Evolutionary conservation across 805 yeast species (phyloP), one percentile per base, ranked within the genome.

Genomic region (Spathaspora girioi): DNA sequence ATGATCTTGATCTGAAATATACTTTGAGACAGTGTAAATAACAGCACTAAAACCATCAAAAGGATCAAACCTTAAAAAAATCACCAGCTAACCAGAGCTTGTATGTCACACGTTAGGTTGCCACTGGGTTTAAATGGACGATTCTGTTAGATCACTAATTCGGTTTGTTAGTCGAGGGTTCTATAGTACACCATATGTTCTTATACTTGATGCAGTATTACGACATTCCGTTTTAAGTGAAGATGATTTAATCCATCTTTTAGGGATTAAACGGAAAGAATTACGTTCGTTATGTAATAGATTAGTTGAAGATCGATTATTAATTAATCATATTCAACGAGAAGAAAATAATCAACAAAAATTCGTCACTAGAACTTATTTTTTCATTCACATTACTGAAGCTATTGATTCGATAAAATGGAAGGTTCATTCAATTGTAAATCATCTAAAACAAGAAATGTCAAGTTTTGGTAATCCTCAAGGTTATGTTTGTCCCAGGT

Each of bases 321-420:
- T 94, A 20, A 80, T 83, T 5, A 80, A 81, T 35, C 92, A 88
- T 55, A 78, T 78, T 29, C 94, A 87, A 63, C 82, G 87, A 67
- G 71, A 66, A 56, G 76, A 69, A 44, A 70, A 66, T 56, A 78
- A 79, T 20, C 87, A 82, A 51, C 81, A 67, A 54, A 77, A 97
- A 55, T 80, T 86, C 50, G 83, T 84, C 45, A 80, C 85, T 23
- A 79, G 92, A 59, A 87, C 93, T 2, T 90, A 90, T 61, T 94
- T 86, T 70, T 94, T 81, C 67, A 85, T 93, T 50, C 97, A 90
- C 63, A 83, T 81, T 64, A 89, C 97, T 2, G 96, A 91, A 66
- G 96, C 98, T 0, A 89, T 94, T 41, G 99, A 94, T 70, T 83
- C 97, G 3, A 83, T 94, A 64, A 94, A 94, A 69, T 94, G 98